Evolutionary conservation across 768 basidiomycete species (phyloP).

Genomic region (Hygrophorus russula): DNA sequence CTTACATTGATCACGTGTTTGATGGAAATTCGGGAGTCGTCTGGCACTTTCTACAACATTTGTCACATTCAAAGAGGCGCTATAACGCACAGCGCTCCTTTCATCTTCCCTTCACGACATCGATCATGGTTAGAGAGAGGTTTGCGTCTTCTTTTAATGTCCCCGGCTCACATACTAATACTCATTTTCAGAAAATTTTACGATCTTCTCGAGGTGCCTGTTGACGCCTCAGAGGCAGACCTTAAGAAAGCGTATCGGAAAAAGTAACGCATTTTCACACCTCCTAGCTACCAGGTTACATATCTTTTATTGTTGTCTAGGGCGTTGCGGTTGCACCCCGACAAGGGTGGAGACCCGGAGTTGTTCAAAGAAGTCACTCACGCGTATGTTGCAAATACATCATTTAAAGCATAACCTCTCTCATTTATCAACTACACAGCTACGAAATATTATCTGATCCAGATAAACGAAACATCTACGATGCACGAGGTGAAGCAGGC

Average conservation of each 20-base stretch:
- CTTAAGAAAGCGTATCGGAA: conserved; percentile 95
- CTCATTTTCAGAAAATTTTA: conserved; percentile 62
- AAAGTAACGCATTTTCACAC: conserved; percentile 40
- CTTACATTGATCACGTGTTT: not conserved
- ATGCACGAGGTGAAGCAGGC: conserved; percentile 88
- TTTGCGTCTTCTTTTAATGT: not conserved
- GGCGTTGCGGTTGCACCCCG: conserved; percentile 77
- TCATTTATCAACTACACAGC: conserved; percentile 25
- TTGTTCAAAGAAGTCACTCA: conserved; percentile 96
- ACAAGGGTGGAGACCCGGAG: conserved; percentile 95
- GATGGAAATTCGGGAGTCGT: not conserved
- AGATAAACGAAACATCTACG: conserved; percentile 73
- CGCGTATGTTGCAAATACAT: conserved; percentile 49
- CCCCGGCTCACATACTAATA: not conserved
- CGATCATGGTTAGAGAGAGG: conserved; percentile 7
- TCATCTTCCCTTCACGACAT: not conserved
- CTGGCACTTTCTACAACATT: conserved; percentile 7
- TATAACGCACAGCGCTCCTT: not conserved
- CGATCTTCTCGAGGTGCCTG: conserved; percentile 80
- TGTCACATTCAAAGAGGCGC: not conserved
- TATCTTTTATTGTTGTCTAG: conserved; percentile 26
- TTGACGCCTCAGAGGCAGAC: conserved; percentile 70
- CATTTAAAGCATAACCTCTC: conserved; percentile 3
- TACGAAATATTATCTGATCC: conserved; percentile 91
- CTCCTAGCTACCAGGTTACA: conserved; percentile 4